Percentiles rank a stretch among this genome's conserved stretches.
phyloP scores from a whole-genome alignment of 176 grass and related monocot genomes.

The barley (Hordeum vulgare) region MorexV3_pseudomolecules_assembly NC_058520.1:184627186-184627685 shows the following conservation, averaged over 20 bases:
- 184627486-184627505: conserved; percentile 57
- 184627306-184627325: conserved; percentile 45
- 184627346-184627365: conserved; percentile 74
- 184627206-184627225: conserved; percentile 72
- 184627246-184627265: conserved; percentile 72
- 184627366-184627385: conserved; percentile 82
- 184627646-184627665: conserved; percentile 74
- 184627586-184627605: conserved; percentile 48
- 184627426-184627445: conserved; percentile 66
- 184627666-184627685: conserved; percentile 68
- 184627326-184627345: conserved; percentile 33
- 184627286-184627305: conserved; percentile 47
- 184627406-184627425: conserved; percentile 49
- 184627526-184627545: conserved; percentile 48
- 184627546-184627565: conserved; percentile 61
- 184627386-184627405: conserved; percentile 51
- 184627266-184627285: conserved; percentile 73
- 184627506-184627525: conserved; percentile 47
- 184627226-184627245: conserved; percentile 56
- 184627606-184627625: conserved; percentile 43
- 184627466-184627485: conserved; percentile 39
- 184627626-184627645: conserved; percentile 62
- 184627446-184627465: conserved; percentile 73
- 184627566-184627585: conserved; percentile 66
- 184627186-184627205: conserved; percentile 55